These are phyloP conservation scores for Pterulicium gracile DNA, from an alignment of 1,284 basidiomycete species.

Conservation along the genomic window DNA sequence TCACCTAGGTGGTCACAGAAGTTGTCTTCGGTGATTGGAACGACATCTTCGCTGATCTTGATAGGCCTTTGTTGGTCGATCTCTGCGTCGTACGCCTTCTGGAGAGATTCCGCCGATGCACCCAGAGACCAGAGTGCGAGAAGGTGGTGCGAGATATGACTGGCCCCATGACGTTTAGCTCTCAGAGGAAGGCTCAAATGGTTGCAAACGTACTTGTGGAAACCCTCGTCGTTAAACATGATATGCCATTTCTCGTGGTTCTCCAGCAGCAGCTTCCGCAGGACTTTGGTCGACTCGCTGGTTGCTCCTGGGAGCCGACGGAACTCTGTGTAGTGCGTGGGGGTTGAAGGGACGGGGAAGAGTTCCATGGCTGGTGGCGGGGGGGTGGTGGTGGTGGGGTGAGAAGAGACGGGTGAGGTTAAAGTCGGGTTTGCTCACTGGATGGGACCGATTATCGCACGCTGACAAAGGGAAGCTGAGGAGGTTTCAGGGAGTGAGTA, in stretches of 20 bases:
- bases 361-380: too few species aligned
- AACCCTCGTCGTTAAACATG: background rate
- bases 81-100: background rate
- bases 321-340: background rate
- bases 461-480: too few species aligned
- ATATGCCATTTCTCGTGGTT: conserved; percentile 1
- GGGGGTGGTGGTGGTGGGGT: too few species aligned
- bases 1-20: background rate
- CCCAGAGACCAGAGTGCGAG: background rate
- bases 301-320: background rate
- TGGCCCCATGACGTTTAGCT: background rate
- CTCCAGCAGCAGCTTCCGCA: background rate
- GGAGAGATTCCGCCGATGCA: background rate
- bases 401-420: too few species aligned
- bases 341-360: background rate
- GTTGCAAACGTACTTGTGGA: background rate
- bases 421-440: too few species aligned
- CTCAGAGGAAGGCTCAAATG: background rate
- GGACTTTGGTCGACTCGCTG: background rate
- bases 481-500: too few species aligned
- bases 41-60: background rate
- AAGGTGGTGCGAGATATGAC: background rate
- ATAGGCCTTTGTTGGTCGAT: background rate
- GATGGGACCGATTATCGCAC: too few species aligned
- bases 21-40: background rate